These are phyloP conservation scores for Cenchrus americanus DNA, from an alignment of 176 grass and related monocot species.

Conservation along the genomic window DNA sequence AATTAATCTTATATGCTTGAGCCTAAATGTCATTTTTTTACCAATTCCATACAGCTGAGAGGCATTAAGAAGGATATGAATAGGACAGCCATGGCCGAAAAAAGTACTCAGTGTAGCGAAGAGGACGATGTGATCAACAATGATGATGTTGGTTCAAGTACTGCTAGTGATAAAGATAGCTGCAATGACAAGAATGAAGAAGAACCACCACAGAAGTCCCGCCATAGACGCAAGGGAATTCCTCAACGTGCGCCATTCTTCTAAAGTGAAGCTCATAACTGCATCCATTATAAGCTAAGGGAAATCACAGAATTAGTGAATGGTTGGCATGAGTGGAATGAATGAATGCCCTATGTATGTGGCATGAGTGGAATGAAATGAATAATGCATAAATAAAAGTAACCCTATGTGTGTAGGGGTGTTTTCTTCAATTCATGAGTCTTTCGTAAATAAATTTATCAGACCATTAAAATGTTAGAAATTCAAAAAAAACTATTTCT, in stretches of 20 bases:
- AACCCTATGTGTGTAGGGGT: no score
- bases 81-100: not conserved
- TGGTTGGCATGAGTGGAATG: no score
- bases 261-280: not conserved
- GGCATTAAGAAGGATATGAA: slow-evolving; percentile 51
- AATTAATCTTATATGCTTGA: not conserved
- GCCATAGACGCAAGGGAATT: slow-evolving; percentile 64
- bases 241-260: slow-evolving; percentile 58
- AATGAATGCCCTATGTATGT: no score
- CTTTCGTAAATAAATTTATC: no score
- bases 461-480: no score
- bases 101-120: not conserved
- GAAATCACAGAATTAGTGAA: not conserved
- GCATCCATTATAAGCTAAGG: not conserved
- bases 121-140: not conserved
- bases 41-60: slow-evolving; percentile 26
- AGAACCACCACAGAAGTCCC: not conserved
- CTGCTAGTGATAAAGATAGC: not conserved
- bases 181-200: not conserved
- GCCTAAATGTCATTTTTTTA: not conserved
- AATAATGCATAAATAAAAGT: no score
- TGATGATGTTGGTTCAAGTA: not conserved
- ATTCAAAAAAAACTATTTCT: no score
- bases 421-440: no score
- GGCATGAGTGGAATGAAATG: no score